These are phyloP conservation scores for Ascochyta fabae DNA, from an alignment of 2,329 filamentous ascomycete genomes.

Conservation along the genomic window DNA sequence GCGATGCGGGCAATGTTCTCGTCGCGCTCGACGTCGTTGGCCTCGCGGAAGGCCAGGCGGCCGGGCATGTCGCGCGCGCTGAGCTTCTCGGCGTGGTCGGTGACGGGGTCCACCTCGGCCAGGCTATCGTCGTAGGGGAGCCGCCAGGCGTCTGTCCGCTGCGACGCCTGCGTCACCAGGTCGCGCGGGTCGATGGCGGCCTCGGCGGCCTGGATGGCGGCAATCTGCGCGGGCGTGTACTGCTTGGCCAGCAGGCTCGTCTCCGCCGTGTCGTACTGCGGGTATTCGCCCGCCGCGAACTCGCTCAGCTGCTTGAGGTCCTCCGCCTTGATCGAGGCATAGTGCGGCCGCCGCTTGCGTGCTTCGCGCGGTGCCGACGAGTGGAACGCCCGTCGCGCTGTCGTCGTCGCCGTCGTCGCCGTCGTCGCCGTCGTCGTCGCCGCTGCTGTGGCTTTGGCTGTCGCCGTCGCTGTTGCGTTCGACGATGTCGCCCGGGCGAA, in stretches of 20 bases:
- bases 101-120: conserved; percentile 73
- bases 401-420: conserved; percentile 36
- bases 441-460: neutral
- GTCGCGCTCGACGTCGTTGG: conserved; percentile 43
- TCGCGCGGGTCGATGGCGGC: conserved; percentile 76
- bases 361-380: conserved; percentile 44
- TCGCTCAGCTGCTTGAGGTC: conserved; percentile 47
- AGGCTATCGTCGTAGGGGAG: conserved; percentile 79
- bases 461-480: conserved; percentile 31
- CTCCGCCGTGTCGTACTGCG: conserved; percentile 66
- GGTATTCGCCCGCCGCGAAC: conserved; percentile 52
- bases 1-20: conserved; percentile 41
- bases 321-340: conserved; percentile 53
- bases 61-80: conserved; percentile 30
- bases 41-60: conserved; percentile 30
- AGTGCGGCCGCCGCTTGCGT: conserved; percentile 49
- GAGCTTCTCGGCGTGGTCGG: conserved; percentile 65
- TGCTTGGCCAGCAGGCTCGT: conserved; percentile 60
- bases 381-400: conserved; percentile 52
- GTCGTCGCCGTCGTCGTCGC: conserved; percentile 39
- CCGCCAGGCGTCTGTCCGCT: conserved; percentile 74
- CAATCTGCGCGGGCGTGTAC: conserved; percentile 83
- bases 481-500: conserved; percentile 42
- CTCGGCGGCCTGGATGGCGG: conserved; percentile 82
- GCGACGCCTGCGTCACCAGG: conserved; percentile 72